Evolutionary conservation across 2,329 filamentous ascomycete species (phyloP).

Genomic region (Thielaviopsis punctulata): DNA sequence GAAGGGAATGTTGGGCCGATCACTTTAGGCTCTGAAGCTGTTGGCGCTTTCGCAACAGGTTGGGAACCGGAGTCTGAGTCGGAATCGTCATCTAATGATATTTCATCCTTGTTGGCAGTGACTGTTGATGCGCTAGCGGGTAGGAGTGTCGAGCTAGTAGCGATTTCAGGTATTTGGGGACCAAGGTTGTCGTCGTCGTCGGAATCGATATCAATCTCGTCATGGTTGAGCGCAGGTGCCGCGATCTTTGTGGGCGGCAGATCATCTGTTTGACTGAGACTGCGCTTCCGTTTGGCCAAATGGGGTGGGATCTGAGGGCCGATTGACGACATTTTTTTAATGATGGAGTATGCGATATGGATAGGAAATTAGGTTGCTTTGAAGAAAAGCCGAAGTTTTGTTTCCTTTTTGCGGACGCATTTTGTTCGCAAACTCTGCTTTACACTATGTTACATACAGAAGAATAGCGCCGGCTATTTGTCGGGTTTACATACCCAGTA

Average conservation of each 20-base stretch:
- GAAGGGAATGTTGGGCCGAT: conserved; percentile 17
- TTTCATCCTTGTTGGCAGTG: conserved; percentile 21
- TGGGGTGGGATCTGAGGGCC: conserved; percentile 55
- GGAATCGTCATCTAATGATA: conserved; percentile 18
- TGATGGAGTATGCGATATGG: conserved; percentile 27
- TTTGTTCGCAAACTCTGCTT: too few relatives aligned
- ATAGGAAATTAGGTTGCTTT: too few relatives aligned
- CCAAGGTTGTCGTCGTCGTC: conserved; percentile 27
- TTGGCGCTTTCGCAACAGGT: conserved; percentile 10
- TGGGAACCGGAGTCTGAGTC: conserved; percentile 22
- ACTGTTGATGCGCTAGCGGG: conserved; percentile 7
- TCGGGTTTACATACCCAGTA: too few relatives aligned
- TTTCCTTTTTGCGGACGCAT: too few relatives aligned
- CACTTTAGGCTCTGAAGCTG: conserved; percentile 11
- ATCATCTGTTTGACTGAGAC: conserved; percentile 24
- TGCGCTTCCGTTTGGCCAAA: conserved; percentile 45
- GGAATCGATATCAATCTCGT: conserved; percentile 29
- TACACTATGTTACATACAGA: too few relatives aligned
- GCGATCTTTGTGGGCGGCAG: conserved; percentile 29
- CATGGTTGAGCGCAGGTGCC: conserved; percentile 6
- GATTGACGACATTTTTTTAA: conserved; percentile 44
- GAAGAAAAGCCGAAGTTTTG: too few relatives aligned
- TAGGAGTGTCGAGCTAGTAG: conserved; percentile 16
- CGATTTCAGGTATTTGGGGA: conserved; percentile 19
- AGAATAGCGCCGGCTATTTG: too few relatives aligned